phyloP scores from a whole-genome alignment of 2,329 filamentous ascomycete genomes.

The Botryotinia convoluta region DNA sequence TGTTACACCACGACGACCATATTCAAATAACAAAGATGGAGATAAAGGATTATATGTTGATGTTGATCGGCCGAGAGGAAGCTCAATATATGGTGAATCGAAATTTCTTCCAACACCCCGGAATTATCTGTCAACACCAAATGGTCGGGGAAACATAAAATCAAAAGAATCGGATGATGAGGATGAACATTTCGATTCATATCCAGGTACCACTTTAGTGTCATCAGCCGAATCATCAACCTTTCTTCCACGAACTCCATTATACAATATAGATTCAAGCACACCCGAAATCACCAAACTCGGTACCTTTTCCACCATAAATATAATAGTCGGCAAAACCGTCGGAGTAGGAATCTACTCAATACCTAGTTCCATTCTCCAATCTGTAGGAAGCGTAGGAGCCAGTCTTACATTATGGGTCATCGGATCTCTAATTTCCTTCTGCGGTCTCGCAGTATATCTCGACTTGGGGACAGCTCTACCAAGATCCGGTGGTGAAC shows the following conservation, averaged over 20 bases:
- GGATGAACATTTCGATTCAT: neutral
- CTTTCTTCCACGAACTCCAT: neutral
- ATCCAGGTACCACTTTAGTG: neutral
- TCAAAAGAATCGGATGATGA: neutral
- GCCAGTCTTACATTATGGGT: conserved; percentile 54
- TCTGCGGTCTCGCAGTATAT: conserved; percentile 41
- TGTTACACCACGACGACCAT: neutral
- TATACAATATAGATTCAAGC: neutral
- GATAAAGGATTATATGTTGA: neutral
- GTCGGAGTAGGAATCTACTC: conserved; percentile 51
- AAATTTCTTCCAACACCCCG: neutral
- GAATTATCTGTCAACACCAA: neutral
- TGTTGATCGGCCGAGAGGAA: neutral
- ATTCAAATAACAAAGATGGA: neutral
- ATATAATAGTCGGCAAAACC: conserved; percentile 18
- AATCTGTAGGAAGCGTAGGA: conserved; percentile 53
- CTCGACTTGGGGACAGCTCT: neutral
- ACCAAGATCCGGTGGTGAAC: neutral
- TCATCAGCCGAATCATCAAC: neutral
- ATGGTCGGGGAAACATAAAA: neutral
- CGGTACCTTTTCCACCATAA: neutral
- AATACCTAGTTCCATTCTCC: conserved; percentile 55
- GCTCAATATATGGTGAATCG: neutral
- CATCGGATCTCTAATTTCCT: conserved; percentile 47
- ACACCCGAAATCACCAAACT: neutral